Conservation (phyloP, 2,329 filamentous ascomycete genomes). For the Monosporascus sp. region DNA sequence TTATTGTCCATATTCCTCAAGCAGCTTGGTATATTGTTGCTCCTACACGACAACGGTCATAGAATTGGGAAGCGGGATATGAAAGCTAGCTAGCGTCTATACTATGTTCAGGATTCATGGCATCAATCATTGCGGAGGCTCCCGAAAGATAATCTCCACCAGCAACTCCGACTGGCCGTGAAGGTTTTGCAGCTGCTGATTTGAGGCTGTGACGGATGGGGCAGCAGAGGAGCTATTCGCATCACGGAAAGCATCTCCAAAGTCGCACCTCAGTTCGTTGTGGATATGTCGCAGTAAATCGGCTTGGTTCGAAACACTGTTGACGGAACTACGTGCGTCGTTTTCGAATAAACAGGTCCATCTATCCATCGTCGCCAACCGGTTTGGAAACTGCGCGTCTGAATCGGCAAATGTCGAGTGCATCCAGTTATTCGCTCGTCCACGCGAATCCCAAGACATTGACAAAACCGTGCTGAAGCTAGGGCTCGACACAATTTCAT, state of each 20-base stretch:
- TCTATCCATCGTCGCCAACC: slow-evolving; percentile 1
- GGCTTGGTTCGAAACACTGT: rapidly evolving
- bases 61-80: too few species aligned
- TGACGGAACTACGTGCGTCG: neutral
- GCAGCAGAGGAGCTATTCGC: neutral
- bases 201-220: slow-evolving; percentile 1
- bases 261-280: neutral
- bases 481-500: slow-evolving; percentile 10
- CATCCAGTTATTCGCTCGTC: slow-evolving; percentile 1
- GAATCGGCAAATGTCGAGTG: slow-evolving; percentile 8
- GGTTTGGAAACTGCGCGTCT: neutral
- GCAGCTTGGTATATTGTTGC: too few species aligned
- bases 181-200: neutral
- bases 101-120: neutral
- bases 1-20: too few species aligned
- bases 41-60: too few species aligned
- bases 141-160: slow-evolving; percentile 8
- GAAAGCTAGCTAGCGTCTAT: neutral
- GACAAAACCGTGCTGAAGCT: slow-evolving; percentile 8
- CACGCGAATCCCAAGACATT: slow-evolving; percentile 5
- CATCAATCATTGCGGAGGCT: neutral
- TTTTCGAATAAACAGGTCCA: slow-evolving; percentile 7
- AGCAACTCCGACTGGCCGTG: slow-evolving; percentile 3
- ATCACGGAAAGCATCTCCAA: neutral
- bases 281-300: neutral